Evolutionary conservation across 371 early-diverging fungal species (phyloP), one percentile per base, ranked within the genome.

Genomic region (Mycotypha africana): DNA sequence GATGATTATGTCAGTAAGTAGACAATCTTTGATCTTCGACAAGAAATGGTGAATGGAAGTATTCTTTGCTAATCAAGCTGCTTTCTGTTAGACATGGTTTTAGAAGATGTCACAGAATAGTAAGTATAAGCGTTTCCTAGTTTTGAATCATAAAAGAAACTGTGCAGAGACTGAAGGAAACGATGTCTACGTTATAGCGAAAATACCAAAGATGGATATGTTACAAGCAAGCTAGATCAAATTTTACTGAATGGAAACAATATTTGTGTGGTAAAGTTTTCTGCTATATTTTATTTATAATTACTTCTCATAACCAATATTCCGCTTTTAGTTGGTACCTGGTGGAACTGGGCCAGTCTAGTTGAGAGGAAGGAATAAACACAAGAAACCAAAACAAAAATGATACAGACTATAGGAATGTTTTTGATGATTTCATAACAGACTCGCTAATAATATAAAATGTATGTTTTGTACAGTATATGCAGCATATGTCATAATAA

Each of bases 1-100:
- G 98, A 98, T 59, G 97, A 97, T 71, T 98, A 82, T 76, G 97
- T 96, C 58, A 98, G 91, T 88, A 81, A 74, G 72, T 73, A 42
- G 20, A 2, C 12, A 28, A 37, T 37, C 10, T 42, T 17, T 33
- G 5, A 33, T 33, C n/a, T 33, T 33, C 15, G 34, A n/a, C 7
- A 14, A 9, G n/a, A 33, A 33, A 33, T 14, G 15, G 15, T 14
- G 4, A 33, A n/a, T n/a, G 15, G 11, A 8, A 28, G 28, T 28
- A 11, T 28, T 28, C 5, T n/a, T 1, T 45, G 2, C n/a, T 17
- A 36, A 23, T 20, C 34, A 32, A 34, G 35, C n/a, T 43, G 4
- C 17, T 42, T 25, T 24, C 19, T 28, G 44, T 16, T 62, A 92
- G 92, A 95, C 65, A 94, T 97, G 94, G 95, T 97, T 5, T 67